Conservation (phyloP, 176 grass and related monocot genomes). For the Cenchrus fungigraminus region DNA sequence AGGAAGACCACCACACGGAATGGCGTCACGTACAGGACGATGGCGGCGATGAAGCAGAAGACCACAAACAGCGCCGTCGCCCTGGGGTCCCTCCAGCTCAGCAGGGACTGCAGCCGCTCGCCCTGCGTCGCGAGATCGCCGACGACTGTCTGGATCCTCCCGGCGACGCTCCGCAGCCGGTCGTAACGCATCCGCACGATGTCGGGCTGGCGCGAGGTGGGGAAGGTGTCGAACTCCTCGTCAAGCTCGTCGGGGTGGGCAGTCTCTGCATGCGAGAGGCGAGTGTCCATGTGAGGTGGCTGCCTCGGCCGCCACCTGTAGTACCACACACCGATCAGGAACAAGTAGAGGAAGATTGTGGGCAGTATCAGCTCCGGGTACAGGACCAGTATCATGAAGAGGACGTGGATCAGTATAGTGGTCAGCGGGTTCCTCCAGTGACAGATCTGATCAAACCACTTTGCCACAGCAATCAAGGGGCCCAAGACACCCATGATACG, state of each 20-base stretch:
- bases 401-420: constrained; percentile 64
- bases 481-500: constrained; percentile 67
- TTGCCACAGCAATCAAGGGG: constrained; percentile 54
- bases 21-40: constrained; percentile 66
- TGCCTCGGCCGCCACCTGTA: constrained; percentile 65
- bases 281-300: constrained; percentile 72
- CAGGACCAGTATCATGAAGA: constrained; percentile 63
- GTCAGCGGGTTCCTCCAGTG: constrained; percentile 69
- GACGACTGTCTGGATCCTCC: constrained; percentile 67
- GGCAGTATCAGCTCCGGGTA: constrained; percentile 78
- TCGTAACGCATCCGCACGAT: constrained; percentile 62
- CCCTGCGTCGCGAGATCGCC: constrained; percentile 71
- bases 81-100: constrained; percentile 74
- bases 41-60: constrained; percentile 59
- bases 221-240: constrained; percentile 72
- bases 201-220: constrained; percentile 54
- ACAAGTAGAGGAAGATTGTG: constrained; percentile 69
- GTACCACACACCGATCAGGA: constrained; percentile 77
- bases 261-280: constrained; percentile 61
- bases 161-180: constrained; percentile 60
- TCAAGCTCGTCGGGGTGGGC: constrained; percentile 67
- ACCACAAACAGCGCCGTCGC: constrained; percentile 59
- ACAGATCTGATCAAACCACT: constrained; percentile 72
- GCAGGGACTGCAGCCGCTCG: constrained; percentile 63
- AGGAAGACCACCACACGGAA: constrained; percentile 65